Conservation (phyloP, 1,284 basidiomycete genomes). For the Rugosomyces carneus region DNA sequence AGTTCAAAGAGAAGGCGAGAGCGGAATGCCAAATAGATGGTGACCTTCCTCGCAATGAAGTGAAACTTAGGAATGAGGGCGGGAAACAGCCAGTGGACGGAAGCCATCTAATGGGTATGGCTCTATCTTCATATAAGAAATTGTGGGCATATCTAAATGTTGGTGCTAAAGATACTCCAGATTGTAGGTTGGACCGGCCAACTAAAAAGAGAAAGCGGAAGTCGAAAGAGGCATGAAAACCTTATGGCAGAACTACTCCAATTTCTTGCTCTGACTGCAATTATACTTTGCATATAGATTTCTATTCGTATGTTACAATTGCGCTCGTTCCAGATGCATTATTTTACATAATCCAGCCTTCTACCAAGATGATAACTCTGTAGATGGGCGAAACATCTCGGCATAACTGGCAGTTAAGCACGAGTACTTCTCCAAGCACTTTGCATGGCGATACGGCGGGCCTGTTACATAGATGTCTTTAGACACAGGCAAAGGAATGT, state of each 20-base stretch:
- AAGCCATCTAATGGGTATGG: background rate
- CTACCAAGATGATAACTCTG: slow-evolving; percentile 9
- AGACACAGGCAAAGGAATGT: slow-evolving; percentile 9
- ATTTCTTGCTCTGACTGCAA: background rate
- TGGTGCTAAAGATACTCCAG: background rate
- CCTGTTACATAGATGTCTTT: slow-evolving; percentile 31
- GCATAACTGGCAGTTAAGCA: slow-evolving; percentile 27
- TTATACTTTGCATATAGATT: background rate
- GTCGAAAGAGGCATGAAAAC: slow-evolving; percentile 18
- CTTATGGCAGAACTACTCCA: background rate
- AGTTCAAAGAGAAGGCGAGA: slow-evolving; percentile 16
- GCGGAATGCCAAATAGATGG: slow-evolving; percentile 6
- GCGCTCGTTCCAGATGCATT: slow-evolving; percentile 11
- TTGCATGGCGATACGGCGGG: slow-evolving; percentile 66
- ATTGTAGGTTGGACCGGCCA: slow-evolving; percentile 1
- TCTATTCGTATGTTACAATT: slow-evolving; percentile 5
- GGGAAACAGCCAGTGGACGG: background rate
- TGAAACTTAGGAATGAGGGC: background rate
- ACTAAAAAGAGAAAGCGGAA: slow-evolving; percentile 23
- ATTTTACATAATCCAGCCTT: slow-evolving; percentile 12
- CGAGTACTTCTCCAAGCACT: slow-evolving; percentile 64
- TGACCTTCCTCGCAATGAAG: slow-evolving; percentile 1
- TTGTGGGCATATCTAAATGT: background rate
- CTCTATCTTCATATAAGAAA: background rate
- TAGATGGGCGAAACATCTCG: slow-evolving; percentile 10